Conservation (phyloP, 345 rosid species). For the Citrus reticulata region DNA sequence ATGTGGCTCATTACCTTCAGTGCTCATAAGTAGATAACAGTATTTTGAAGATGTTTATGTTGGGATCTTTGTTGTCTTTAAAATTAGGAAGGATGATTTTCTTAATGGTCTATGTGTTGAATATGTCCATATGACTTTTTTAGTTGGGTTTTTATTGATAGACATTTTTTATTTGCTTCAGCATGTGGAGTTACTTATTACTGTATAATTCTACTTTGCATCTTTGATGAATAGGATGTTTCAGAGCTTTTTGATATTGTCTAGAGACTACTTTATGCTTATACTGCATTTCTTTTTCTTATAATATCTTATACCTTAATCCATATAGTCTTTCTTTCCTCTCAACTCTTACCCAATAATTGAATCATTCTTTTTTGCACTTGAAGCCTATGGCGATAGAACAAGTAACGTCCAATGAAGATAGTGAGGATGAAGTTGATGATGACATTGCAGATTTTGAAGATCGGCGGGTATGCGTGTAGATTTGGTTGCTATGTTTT, state of each 20-base stretch:
- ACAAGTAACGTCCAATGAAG: constrained; percentile 72
- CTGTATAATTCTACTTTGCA: neutral
- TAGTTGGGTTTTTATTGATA: neutral
- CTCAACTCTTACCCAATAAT: neutral
- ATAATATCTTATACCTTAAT: neutral
- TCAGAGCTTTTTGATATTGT: neutral
- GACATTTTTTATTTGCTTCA: neutral
- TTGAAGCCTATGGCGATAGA: constrained; percentile 74
- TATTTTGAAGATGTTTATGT: neutral
- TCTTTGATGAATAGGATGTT: neutral
- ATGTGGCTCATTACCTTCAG: neutral
- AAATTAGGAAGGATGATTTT: neutral
- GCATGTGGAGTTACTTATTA: neutral
- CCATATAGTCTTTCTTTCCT: neutral
- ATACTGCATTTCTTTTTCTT: neutral
- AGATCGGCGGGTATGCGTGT: constrained; percentile 74
- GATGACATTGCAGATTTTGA: constrained; percentile 70
- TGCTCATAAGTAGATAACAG: neutral
- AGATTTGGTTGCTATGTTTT: constrained; percentile 4
- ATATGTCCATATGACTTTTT: neutral
- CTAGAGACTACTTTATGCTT: neutral
- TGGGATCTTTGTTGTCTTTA: neutral
- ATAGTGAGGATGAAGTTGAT: constrained; percentile 88
- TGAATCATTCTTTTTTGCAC: neutral
- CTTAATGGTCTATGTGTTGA: neutral